These are phyloP conservation scores for Apiospora saccharicola DNA, from an alignment of 2,329 filamentous ascomycete genomes.

Conservation along the genomic window DNA sequence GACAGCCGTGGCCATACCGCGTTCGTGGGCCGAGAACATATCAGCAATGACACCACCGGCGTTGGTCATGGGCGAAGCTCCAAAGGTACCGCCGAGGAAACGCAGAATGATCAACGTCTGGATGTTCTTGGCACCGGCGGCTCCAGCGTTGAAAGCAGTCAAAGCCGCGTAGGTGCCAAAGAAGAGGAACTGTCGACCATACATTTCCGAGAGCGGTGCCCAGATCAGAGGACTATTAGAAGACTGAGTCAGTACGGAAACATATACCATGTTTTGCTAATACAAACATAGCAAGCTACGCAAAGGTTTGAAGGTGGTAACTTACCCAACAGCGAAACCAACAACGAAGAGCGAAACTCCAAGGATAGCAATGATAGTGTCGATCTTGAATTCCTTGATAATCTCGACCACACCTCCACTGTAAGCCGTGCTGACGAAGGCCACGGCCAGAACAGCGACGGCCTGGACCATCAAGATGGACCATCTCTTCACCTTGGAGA, in stretches of 20 bases:
- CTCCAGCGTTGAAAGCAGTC: conserved; percentile 64
- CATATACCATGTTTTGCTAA: neutral
- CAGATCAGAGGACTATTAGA: conserved; percentile 60
- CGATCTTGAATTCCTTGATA: conserved; percentile 59
- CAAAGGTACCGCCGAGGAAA: conserved; percentile 67
- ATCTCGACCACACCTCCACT: conserved; percentile 63
- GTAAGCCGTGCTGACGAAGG: conserved; percentile 71
- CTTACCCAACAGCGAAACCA: conserved; percentile 63
- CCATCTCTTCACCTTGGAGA: conserved; percentile 68
- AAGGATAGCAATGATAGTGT: conserved; percentile 57
- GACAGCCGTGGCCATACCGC: conserved; percentile 65
- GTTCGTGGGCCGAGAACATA: conserved; percentile 58
- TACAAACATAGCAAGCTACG: neutral
- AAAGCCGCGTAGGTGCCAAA: conserved; percentile 61
- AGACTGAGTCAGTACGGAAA: neutral
- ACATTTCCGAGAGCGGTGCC: conserved; percentile 70
- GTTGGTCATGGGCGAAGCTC: conserved; percentile 63
- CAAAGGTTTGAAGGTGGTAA: neutral
- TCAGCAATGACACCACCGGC: conserved; percentile 67
- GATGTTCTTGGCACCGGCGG: conserved; percentile 60
- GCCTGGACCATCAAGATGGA: conserved; percentile 68
- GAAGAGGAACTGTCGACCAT: conserved; percentile 63
- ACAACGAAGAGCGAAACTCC: conserved; percentile 71
- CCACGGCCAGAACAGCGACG: conserved; percentile 71
- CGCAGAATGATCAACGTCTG: conserved; percentile 64